Evolutionary conservation across 75 land plant genomes (phyloP).

Genomic region (Ceratopteris richardii): DNA sequence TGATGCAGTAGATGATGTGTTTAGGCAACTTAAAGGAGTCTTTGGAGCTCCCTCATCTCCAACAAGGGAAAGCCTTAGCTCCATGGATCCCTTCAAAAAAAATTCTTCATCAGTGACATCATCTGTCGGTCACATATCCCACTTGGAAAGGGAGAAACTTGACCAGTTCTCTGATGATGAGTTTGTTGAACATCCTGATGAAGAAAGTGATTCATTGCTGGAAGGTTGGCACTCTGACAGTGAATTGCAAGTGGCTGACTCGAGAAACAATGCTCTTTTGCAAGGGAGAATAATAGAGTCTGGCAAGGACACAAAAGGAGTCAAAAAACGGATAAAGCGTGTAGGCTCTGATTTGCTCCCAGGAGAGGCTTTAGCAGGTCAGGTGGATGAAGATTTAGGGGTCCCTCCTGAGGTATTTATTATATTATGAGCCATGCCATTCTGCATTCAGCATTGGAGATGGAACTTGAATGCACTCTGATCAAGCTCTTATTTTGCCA

Average conservation of each 20-base stretch:
- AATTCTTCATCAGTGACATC: slow-evolving; percentile 37
- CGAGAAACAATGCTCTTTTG: too few species aligned
- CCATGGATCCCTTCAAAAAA: slow-evolving; percentile 17
- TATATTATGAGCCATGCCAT: not conserved
- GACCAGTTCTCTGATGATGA: slow-evolving; percentile 56
- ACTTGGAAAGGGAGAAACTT: slow-evolving; percentile 18
- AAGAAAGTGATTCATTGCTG: slow-evolving; percentile 10
- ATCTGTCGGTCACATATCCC: slow-evolving; percentile 6
- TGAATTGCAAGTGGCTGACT: slow-evolving; percentile 30
- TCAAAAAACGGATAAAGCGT: slow-evolving; percentile 4
- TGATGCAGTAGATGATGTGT: slow-evolving; percentile 98
- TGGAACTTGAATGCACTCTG: too few species aligned
- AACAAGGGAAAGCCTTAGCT: slow-evolving; percentile 10
- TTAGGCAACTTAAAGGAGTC: slow-evolving; percentile 93
- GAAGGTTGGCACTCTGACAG: slow-evolving; percentile 77
- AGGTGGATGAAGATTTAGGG: slow-evolving; percentile 24
- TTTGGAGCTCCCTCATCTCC: slow-evolving; percentile 33
- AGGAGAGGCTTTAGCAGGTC: slow-evolving; percentile 15
- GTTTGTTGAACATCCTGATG: slow-evolving; percentile 28
- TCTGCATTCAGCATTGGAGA: not conserved
- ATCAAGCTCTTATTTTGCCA: slow-evolving; percentile 19
- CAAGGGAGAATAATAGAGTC: not conserved
- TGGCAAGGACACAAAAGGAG: not conserved
- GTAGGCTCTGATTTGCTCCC: slow-evolving; percentile 27
- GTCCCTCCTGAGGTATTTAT: slow-evolving; percentile 26